A percentile compares a stretch with the other conserved stretches of the same genome.
These are phyloP conservation scores for Aureobasidium sp. DNA, from an alignment of 2,329 filamentous ascomycete genomes.

Conservation along the genomic window DNA sequence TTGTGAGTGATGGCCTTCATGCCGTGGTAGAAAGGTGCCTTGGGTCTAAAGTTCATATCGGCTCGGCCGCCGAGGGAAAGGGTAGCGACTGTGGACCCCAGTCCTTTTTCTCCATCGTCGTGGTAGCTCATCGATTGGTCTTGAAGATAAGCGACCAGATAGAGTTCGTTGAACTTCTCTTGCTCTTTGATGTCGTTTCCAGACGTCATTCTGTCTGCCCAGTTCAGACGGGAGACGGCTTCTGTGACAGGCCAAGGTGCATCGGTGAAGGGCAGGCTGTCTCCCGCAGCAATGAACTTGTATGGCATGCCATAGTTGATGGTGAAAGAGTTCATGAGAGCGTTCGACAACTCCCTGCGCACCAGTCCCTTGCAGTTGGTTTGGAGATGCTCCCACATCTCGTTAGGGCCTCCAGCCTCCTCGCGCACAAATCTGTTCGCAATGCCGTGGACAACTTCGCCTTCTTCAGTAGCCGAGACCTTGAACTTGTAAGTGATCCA, in stretches of 20 bases:
- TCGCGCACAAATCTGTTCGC: conserved; percentile 48
- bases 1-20: conserved; percentile 18
- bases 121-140: conserved; percentile 56
- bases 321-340: conserved; percentile 30
- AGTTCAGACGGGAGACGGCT: conserved; percentile 48
- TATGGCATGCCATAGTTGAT: conserved; percentile 52
- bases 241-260: conserved; percentile 43
- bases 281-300: conserved; percentile 55
- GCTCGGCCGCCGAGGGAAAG: conserved; percentile 54
- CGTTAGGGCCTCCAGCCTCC: conserved; percentile 51
- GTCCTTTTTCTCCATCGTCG: conserved; percentile 58
- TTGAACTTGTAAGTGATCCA: conserved; percentile 35
- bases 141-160: conserved; percentile 58
- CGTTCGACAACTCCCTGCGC: conserved; percentile 21
- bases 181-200: conserved; percentile 19
- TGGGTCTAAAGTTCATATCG: conserved; percentile 52
- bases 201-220: conserved; percentile 45
- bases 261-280: conserved; percentile 43
- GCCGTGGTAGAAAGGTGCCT: conserved; percentile 42
- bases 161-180: conserved; percentile 55
- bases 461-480: conserved; percentile 38
- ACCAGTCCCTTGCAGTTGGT: conserved; percentile 33
- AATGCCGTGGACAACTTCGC: conserved; percentile 49
- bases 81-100: conserved; percentile 57
- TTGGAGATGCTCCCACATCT: conserved; percentile 49